These are phyloP conservation scores for Talaromyces stipitatus DNA, from an alignment of 495 filamentous ascomycete genomes.

Conservation along the genomic window DNA sequence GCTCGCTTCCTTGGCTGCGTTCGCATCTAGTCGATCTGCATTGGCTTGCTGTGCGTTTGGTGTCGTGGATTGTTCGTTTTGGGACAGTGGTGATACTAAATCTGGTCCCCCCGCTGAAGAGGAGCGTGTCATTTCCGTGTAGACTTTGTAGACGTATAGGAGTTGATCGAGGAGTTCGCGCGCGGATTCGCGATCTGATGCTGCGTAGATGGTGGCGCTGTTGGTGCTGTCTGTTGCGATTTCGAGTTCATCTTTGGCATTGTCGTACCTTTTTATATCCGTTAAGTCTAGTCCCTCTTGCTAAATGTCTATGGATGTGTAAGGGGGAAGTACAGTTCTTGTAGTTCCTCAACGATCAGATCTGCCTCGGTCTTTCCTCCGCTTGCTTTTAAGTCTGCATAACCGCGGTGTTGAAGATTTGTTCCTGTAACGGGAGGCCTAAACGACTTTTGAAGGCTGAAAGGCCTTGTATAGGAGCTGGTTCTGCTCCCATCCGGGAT, in stretches of 20 bases:
- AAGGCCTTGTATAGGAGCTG: neutral
- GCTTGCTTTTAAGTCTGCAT: conserved; percentile 3
- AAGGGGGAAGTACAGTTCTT: conserved; percentile 24
- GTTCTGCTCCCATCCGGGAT: neutral
- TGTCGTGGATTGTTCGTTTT: conserved; percentile 1
- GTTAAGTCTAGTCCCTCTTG: neutral
- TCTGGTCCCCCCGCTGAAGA: neutral
- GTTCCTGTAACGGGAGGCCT: neutral
- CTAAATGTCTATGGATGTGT: neutral
- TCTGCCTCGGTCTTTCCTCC: conserved; percentile 22
- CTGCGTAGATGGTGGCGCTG: conserved; percentile 34
- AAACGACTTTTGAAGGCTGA: neutral
- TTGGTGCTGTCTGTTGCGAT: conserved; percentile 40
- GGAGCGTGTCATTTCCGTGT: conserved; percentile 14
- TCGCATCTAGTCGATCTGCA: conserved; percentile 1
- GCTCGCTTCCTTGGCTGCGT: neutral
- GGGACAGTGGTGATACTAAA: neutral
- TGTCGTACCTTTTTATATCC: conserved; percentile 20
- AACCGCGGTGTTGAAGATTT: neutral
- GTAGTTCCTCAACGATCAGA: conserved; percentile 32
- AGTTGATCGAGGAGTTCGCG: conserved; percentile 36
- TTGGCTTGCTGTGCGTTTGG: conserved; percentile 3
- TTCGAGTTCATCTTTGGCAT: conserved; percentile 41
- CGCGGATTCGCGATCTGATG: conserved; percentile 38
- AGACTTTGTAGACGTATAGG: conserved; percentile 26